Evolutionary conservation across 768 basidiomycete genomes (phyloP).

Genomic region (Lactifluus echinatus): DNA sequence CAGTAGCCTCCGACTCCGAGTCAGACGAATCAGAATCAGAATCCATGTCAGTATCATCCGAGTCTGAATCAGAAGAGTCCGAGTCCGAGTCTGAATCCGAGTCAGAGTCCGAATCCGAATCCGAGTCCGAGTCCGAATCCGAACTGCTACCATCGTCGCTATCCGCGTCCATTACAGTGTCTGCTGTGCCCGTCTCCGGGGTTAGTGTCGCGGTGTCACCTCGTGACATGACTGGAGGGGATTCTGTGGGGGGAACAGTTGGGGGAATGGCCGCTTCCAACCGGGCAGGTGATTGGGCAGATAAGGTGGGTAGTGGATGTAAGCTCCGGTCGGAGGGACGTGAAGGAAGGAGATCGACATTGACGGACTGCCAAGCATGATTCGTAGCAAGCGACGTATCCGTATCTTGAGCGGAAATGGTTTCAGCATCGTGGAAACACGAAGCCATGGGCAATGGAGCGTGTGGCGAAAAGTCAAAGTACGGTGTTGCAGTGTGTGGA

Average conservation of each 20-base stretch:
- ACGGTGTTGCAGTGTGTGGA: not conserved
- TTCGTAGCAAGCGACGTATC: not conserved
- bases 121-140: not conserved
- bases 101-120: not conserved
- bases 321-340: not conserved
- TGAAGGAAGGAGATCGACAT: not conserved
- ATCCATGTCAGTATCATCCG: slow-evolving; percentile 1
- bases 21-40: slow-evolving; percentile 2
- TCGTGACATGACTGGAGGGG: not conserved
- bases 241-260: not conserved
- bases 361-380: not conserved
- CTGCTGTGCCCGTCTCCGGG: not conserved
- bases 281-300: not conserved
- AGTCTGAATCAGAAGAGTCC: not conserved
- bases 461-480: not conserved
- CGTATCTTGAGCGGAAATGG: not conserved
- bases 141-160: not conserved
- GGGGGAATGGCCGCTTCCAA: not conserved
- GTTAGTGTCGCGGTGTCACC: not conserved
- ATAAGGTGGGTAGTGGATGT: not conserved
- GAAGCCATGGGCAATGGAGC: not conserved
- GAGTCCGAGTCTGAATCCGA: not conserved
- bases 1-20: not conserved
- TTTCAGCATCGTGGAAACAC: not conserved
- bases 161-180: not conserved